Evolutionary conservation across 306 rosid genomes (phyloP).

Genomic region (Corylus avellana): DNA sequence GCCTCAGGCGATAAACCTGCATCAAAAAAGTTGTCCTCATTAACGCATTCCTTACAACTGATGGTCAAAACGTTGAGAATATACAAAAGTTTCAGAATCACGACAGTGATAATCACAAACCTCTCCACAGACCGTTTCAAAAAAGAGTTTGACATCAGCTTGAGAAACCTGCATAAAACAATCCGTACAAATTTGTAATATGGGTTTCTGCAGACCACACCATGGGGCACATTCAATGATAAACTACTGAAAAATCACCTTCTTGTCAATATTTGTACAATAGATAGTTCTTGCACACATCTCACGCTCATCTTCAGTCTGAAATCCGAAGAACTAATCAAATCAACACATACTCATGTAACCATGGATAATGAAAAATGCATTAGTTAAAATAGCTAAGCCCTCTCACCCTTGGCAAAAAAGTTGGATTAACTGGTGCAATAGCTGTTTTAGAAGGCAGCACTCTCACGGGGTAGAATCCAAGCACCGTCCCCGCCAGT

Average conservation of each 20-base stretch:
- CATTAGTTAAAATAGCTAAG: constrained; percentile 5
- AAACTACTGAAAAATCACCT: constrained; percentile 47
- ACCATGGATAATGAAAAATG: constrained; percentile 10
- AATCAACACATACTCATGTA: constrained; percentile 26
- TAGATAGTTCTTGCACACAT: constrained; percentile 98
- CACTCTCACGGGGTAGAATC: constrained; percentile 84
- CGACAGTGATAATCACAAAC: constrained; percentile 42
- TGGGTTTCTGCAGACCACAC: constrained; percentile 17
- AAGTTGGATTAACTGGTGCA: constrained; percentile 95
- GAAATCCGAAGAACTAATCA: constrained; percentile 18
- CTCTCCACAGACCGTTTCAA: constrained; percentile 97
- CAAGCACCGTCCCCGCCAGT: constrained; percentile 96
- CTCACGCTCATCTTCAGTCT: constrained; percentile 97
- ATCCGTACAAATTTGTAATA: constrained; percentile 21
- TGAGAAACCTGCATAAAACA: constrained; percentile 72
- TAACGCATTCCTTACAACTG: background rate
- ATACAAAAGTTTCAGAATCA: background rate
- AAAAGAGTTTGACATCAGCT: constrained; percentile 86
- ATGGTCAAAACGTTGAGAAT: constrained; percentile 15
- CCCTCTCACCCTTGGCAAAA: constrained; percentile 82
- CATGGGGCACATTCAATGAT: background rate
- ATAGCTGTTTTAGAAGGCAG: constrained; percentile 99
- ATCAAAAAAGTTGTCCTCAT: background rate
- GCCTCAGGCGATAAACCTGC: constrained; percentile 93
- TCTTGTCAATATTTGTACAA: constrained; percentile 97